A percentile compares a stretch with the other conserved stretches of the same genome.
These are phyloP conservation scores for Phyllosticta ampelicida DNA, from an alignment of 2,329 filamentous ascomycete species.

Conservation along the genomic window DNA sequence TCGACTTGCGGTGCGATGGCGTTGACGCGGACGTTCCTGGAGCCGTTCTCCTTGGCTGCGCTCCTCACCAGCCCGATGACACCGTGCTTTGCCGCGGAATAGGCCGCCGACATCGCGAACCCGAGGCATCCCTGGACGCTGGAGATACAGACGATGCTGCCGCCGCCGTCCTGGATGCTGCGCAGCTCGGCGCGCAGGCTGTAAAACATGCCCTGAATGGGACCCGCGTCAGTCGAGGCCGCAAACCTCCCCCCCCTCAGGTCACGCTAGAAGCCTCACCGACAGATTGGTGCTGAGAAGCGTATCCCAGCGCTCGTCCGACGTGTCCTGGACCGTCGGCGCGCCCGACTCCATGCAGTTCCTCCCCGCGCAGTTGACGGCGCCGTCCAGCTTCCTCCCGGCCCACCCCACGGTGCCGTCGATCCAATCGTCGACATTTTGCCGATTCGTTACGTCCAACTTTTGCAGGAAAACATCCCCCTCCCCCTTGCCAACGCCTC, in stretches of 20 bases:
- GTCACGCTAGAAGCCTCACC: no score
- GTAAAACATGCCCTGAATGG: conserved; percentile 2
- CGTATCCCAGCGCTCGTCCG: conserved; percentile 26
- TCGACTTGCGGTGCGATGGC: conserved; percentile 30
- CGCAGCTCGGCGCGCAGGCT: conserved; percentile 19
- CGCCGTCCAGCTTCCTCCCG: conserved; percentile 27
- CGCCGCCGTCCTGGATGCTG: conserved; percentile 25
- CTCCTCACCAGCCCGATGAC: conserved; percentile 22
- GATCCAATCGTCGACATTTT: conserved; percentile 28
- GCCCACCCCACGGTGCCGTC: conserved; percentile 21
- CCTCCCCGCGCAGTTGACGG: conserved; percentile 34
- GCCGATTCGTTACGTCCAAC: conserved; percentile 24
- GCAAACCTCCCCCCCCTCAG: no score
- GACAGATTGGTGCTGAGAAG: conserved; percentile 26
- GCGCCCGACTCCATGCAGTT: conserved; percentile 19
- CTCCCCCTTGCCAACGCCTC: conserved; percentile 1
- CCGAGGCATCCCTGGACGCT: conserved; percentile 39
- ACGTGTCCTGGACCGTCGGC: conserved; percentile 25
- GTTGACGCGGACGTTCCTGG: conserved; percentile 28
- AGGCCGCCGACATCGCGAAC: conserved; percentile 18
- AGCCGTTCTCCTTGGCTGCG: conserved; percentile 27
- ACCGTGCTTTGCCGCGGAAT: conserved; percentile 12
- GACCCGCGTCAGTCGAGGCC: neutral
- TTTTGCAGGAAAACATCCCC: conserved; percentile 4
- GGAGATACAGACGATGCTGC: conserved; percentile 29